Percentiles rank a stretch among this genome's conserved stretches.
Conservation (phyloP, 768 basidiomycete species). For the Punctularia strigosozonata region DNA sequence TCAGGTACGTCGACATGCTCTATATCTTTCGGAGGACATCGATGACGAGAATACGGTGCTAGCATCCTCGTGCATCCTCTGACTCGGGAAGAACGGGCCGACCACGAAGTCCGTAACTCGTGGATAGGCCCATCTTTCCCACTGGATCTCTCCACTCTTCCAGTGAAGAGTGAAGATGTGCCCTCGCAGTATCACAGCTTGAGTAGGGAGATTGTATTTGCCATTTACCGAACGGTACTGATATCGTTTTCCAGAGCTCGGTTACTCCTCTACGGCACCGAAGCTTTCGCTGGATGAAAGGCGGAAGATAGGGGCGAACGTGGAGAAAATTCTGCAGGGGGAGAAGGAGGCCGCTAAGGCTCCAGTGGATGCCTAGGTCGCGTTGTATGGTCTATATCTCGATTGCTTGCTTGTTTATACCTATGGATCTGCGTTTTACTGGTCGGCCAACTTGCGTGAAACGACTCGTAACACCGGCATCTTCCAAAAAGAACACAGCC, state of each 20-base stretch:
- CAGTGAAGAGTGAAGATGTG: slow-evolving; percentile 36
- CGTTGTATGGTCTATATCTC: background rate
- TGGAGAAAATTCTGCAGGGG: slow-evolving; percentile 43
- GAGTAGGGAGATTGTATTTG: too few relatives aligned
- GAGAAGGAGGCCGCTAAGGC: slow-evolving; percentile 66
- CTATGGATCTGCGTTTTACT: too few relatives aligned
- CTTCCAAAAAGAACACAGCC: background rate
- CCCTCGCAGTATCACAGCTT: slow-evolving; percentile 55
- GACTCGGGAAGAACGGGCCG: slow-evolving; percentile 54
- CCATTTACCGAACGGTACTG: background rate
- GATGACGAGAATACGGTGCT: background rate
- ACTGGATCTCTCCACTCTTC: slow-evolving; percentile 47
- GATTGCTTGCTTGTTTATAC: background rate
- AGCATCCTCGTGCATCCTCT: slow-evolving; percentile 70
- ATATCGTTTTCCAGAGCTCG: slow-evolving; percentile 35
- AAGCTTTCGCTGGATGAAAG: slow-evolving; percentile 48
- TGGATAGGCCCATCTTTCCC: slow-evolving; percentile 70
- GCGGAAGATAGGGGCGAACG: slow-evolving; percentile 42
- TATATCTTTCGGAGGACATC: background rate
- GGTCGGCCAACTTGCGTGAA: too few relatives aligned
- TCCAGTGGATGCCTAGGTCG: slow-evolving; percentile 17
- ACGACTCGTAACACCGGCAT: too few relatives aligned
- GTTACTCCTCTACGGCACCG: slow-evolving; percentile 47
- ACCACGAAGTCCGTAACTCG: slow-evolving; percentile 57
- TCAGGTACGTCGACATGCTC: slow-evolving; percentile 37